These are phyloP conservation scores for Pichia sporocuriosa DNA, from an alignment of 805 yeast genomes.

Conservation along the genomic window DNA sequence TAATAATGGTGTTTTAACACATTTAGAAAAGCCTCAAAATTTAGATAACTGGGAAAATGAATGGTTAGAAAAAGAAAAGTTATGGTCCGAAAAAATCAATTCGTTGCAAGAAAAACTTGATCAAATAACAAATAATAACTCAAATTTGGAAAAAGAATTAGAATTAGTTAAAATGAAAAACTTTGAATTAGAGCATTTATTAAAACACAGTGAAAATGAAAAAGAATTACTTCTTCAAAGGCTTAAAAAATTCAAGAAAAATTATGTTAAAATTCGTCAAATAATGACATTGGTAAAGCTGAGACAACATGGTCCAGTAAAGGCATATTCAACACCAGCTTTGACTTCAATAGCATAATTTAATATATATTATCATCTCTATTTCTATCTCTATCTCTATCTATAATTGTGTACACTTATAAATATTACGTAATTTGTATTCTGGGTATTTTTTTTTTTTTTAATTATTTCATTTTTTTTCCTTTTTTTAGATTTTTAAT, in stretches of 20 bases:
- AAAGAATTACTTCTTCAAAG: not conserved
- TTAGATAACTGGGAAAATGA: not conserved
- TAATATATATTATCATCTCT: not conserved
- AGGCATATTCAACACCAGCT: slow-evolving; percentile 11
- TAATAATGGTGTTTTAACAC: too few relatives aligned
- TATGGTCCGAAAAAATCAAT: not conserved
- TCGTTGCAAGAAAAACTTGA: not conserved
- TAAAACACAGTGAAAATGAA: not conserved
- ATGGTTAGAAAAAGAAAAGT: not conserved
- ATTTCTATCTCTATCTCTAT: not conserved
- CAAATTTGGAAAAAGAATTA: not conserved
- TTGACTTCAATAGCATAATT: not conserved
- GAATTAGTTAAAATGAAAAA: not conserved
- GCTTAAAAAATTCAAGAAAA: not conserved
- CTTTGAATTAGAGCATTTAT: not conserved
- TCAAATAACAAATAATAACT: not conserved
- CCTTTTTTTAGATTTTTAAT: too few relatives aligned
- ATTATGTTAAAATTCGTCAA: slow-evolving; percentile 16
- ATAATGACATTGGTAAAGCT: slow-evolving; percentile 20
- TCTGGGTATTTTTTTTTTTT: too few relatives aligned
- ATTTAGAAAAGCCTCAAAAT: not conserved
- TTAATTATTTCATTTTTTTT: too few relatives aligned
- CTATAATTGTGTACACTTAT: too few relatives aligned
- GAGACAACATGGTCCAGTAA: slow-evolving; percentile 7
- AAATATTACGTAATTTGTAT: too few relatives aligned